Base-by-base conservation (phyloP, 108 stramenopile species). In the Skeletonema tropicum region DNA sequence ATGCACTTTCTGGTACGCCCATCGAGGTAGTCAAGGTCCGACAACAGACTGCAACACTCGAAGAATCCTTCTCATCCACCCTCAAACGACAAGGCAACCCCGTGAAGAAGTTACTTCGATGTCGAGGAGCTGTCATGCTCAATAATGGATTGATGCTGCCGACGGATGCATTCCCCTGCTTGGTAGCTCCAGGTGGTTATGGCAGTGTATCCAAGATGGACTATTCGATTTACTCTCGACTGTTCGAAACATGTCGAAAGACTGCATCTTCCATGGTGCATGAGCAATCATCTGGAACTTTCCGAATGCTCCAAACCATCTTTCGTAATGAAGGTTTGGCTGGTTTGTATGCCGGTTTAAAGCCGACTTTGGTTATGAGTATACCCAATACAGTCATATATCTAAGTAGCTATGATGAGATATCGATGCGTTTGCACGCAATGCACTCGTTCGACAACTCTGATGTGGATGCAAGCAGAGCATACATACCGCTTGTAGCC, bases 341-440 rank as follows among this genome's bases (percentile, higher is more conserved):
- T 10, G 94, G 97, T 10, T 63, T 97, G 23, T 97, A 97, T 66
- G 79, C 90, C 17, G 97, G 97, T 1, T 75, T 97, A 6, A 70
- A 79, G 15, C 90, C 94, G 3, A 91, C 93, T 26, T 65, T 97
- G 63, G 69, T 76, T 32, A 94, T 96, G 87, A 86, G 86, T 30
- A 82, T 95, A 2, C 94, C 97, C 10, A 92, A 91, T 74, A 97
- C 97, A 3, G 92, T 94, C 13, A 61, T 98, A 14, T 97, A 98
- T 70, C 97, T 96, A 71, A 77, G 93, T 5, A 71, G 86, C 2
- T 99, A 99, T 73, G 98, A 98, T 52, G 88, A 90, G 61, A 71
- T 93, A 19, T 63, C 83, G 14, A 36, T 60, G 19, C 23, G 29
- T 23, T 12, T 73, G 49, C 60, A 64, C 8, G 23, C 26, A 26